Evolutionary conservation across 768 basidiomycete genomes (phyloP), one percentile per base, ranked within the genome.

Genomic region (Melanogaster broomeanus): DNA sequence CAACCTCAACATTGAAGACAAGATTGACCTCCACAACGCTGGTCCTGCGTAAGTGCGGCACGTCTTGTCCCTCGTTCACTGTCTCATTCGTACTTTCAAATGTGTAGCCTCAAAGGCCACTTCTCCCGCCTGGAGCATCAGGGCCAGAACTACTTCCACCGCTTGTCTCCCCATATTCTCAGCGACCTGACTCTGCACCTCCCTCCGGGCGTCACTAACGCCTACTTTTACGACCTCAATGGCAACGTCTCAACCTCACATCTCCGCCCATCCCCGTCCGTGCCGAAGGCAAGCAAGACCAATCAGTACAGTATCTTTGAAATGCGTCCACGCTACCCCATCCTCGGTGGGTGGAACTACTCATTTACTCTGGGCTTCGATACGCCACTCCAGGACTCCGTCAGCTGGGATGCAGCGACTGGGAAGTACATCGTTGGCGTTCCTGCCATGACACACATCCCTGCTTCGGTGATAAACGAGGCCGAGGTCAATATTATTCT

Each of bases 301-400:
- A 77, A 74, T 49, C 77, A 81, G 39, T 76, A 77, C 61, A 90
- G 90, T 47, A 56, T 87, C 21, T 76, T 99, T 22, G 94, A 98
- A 61, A 67, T 98, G 43, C 79, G 78, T 35, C 96, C 97, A 0
- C 82, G 97, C 40, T 99, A 94, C 69, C 97, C 97, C 28, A 63
- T 99, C 40, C 68, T 98, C 60, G 97, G 97, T 27, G 93, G 96
- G 38, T 99, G 97, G 97, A 98, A 97, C 64, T 98, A 96, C 69
- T 85, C 77, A 38, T 98, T 95, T 74, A 93, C 92, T 6, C 77
- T 98, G 3, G 97, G 97, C 2, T 99, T 90, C 80, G 94, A 98
- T 60, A 79, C 90, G n/a, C 88, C 87, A 25, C 78, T 93, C 42
- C 80, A 72, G n/a, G 83, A 92, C 65, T 85, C 82, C 10, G 83